Evolutionary conservation across 2,329 filamentous ascomycete genomes (phyloP), one percentile per base, ranked within the genome.

Genomic region (Aureobasidium namibiae): DNA sequence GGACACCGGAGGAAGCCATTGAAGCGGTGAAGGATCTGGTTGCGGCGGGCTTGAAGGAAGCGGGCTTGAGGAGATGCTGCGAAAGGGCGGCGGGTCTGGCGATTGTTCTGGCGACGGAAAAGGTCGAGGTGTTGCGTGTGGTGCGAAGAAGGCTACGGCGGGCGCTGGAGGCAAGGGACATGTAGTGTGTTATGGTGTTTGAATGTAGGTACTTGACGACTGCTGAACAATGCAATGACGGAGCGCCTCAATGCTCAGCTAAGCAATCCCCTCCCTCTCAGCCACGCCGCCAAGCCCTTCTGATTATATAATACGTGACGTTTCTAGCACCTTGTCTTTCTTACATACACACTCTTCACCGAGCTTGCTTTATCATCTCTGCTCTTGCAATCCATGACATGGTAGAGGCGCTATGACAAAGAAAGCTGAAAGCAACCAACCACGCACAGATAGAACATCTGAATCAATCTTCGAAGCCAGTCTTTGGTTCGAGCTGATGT

Each of bases 1-100:
- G 78, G 34, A 80, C 78, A 63, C 76, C 77, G 65, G 73, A 64
- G 57, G 76, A 75, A 65, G 69, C 68, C 72, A 75, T 77, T 69
- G 75, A 76, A 60, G 69, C 70, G 63, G 73, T 72, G 73, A 74
- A 77, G 70, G 70, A 53, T 63, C 66, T 62, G 61, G 60, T 63
- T 46, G 59, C 58, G 53, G 60, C 63, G 41, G 48, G 42, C 61
- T 63, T 61, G 63, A 65, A 50, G 54, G 61, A 65, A 60, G 57
- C 36, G 52, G 56, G 44, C 54, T 56, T 56, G 26, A 62, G 44
- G 60, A 45, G 60, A 29, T 42, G 61, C 18, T 56, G 61, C 42
- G 36, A 52, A 44, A 54, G 54, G 21, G 59, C 56, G 38, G 39
- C 44, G 33, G 56, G 42, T 56, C 60, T 56, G 53, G 49, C 18